These are phyloP conservation scores for Cutaneotrichosporon dermatis DNA, from an alignment of 1,284 basidiomycete genomes.

Conservation along the genomic window DNA sequence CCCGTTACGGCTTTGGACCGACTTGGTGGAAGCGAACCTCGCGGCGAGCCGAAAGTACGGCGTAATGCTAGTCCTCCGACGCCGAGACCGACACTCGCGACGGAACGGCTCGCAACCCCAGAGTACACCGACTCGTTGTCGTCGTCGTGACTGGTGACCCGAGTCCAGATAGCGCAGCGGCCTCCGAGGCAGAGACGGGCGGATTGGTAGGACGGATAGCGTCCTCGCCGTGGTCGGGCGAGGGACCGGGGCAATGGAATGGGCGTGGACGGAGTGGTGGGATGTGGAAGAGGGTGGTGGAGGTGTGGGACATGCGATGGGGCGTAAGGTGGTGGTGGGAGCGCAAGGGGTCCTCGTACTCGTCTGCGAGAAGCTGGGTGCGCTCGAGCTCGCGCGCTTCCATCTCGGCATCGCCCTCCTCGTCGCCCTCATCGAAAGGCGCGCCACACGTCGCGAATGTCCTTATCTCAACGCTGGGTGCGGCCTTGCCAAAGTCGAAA, in stretches of 20 bases:
- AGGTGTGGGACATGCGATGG: neutral
- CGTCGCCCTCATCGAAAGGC: conserved; percentile 83
- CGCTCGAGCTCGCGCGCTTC: conserved; percentile 13
- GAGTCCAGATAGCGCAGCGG: neutral
- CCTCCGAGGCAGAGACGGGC: neutral
- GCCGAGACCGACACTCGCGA: conserved; percentile 29
- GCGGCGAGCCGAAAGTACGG: neutral
- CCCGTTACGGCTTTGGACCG: neutral
- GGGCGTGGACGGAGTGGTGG: neutral
- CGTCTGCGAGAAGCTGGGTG: neutral
- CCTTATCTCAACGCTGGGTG: conserved; percentile 81
- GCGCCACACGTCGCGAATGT: conserved; percentile 87
- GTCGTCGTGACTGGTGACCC: conserved; percentile 1
- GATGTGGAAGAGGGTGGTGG: neutral
- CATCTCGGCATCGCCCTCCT: conserved; percentile 53
- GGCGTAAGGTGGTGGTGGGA: neutral
- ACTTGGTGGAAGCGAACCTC: neutral
- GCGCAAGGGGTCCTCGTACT: neutral
- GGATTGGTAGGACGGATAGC: neutral
- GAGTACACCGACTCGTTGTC: conserved; percentile 24
- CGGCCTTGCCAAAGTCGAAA: conserved; percentile 76
- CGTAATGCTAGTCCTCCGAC: conserved; percentile 7
- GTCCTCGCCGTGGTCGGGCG: neutral
- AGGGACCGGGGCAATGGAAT: neutral
- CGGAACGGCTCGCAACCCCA: conserved; percentile 19